Base-by-base conservation (phyloP, 192 early-diverging fungal genomes). In the Backusella tarrabulga region DNA sequence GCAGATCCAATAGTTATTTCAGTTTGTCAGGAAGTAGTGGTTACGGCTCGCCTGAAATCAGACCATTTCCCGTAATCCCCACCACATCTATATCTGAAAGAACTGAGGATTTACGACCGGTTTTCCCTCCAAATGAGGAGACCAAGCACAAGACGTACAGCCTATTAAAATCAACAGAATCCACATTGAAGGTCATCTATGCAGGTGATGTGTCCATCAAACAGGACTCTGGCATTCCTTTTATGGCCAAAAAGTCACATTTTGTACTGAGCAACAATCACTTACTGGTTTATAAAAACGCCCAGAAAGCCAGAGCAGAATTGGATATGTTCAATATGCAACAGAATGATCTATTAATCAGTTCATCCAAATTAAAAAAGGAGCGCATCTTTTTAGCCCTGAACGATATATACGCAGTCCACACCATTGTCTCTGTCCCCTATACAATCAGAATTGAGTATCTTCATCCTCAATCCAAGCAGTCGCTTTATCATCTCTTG, bases 401-500 rank as follows among this genome's bases (percentile, higher is more conserved):
- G 8, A 23, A 6, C 8, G 40, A 41, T 23, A 76, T 83, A 36
- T 73, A 74, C 42, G 81, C 77, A 1, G 38, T 76, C 23, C 81
- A 83, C 34, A 34, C 42, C 2, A 21, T 72, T 21, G 26, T 52
- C 2, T 34, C 68, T 36, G 26, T 9, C 6, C 41, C 42, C 3
- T n/a, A 76, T 34, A 72, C 74, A 7, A 68, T 83, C 21, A 74
- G 81, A 35, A 54, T 83, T 3, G 81, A 83, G 14, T 56, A 83
- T 21, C 23, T 73, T n/a, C 54, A 83, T 34, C 77, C 68, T 36
- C 44, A 26, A 17, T 54, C 77, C 11, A 46, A 71, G 7, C 73
- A 71, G n/a, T 9, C 40, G 5, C 73, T 70, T 6, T 38, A 23
- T 19, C n/a, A 75, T 40, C 67, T 34, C 23, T 32, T 76, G 8